Evolutionary conservation across 1,284 basidiomycete genomes (phyloP).

Genomic region (Pterula multifida): DNA sequence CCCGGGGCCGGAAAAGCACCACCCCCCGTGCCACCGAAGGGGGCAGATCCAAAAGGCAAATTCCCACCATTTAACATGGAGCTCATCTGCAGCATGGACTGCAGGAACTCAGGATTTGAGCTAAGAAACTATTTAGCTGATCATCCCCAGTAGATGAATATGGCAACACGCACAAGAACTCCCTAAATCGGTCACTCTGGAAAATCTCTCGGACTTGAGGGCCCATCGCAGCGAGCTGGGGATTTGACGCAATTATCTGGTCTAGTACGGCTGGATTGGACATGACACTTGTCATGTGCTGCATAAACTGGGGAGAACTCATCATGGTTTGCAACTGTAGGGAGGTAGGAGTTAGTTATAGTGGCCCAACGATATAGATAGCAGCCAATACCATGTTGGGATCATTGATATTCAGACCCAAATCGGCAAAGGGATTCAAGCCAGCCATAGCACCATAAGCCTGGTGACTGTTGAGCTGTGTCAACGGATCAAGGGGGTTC

Average conservation of each 20-base stretch:
- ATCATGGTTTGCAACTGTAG: constrained; percentile 71
- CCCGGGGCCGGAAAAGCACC: constrained; percentile 50
- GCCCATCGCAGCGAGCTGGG: constrained; percentile 67
- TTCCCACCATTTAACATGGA: constrained; percentile 28
- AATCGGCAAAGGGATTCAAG: constrained; percentile 79
- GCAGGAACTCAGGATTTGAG: constrained; percentile 68
- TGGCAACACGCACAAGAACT: constrained; percentile 54
- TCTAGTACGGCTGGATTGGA: constrained; percentile 76
- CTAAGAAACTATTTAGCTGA: constrained; percentile 21
- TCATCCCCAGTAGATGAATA: not conserved
- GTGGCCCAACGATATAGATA: not conserved
- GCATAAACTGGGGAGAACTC: constrained; percentile 69
- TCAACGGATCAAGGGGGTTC: constrained; percentile 70
- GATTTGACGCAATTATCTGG: constrained; percentile 72
- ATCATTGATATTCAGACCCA: constrained; percentile 79
- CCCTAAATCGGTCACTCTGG: constrained; percentile 69
- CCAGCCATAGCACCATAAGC: constrained; percentile 67
- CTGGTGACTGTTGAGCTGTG: constrained; percentile 57
- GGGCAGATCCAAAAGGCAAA: constrained; percentile 13
- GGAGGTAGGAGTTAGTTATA: not conserved
- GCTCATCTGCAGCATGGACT: constrained; percentile 77
- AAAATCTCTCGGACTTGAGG: constrained; percentile 75
- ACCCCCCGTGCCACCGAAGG: constrained; percentile 14
- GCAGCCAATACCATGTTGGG: constrained; percentile 59
- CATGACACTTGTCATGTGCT: constrained; percentile 69